Evolutionary conservation across 148 eudicot species (phyloP), one percentile per base, ranked within the genome.

Genomic region (Heliosperma pusillum): DNA sequence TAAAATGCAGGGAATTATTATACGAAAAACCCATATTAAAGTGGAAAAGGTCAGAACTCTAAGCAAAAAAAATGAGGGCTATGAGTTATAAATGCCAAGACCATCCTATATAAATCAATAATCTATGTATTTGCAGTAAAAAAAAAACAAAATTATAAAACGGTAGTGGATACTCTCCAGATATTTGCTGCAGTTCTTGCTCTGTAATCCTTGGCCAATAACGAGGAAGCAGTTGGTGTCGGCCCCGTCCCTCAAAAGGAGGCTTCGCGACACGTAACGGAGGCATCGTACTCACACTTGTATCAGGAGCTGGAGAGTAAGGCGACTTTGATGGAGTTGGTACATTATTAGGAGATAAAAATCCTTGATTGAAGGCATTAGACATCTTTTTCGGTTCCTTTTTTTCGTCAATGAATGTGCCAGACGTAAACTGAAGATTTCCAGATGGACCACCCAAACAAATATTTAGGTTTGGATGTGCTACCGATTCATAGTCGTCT

Each of bases 191-290:
- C 83, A 95, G 82, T 80, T 95, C 99, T 83, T 92, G 92, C 69
- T 95, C 99, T 10, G 99, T 95, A 74, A 95, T 92, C 82, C 97
- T 83, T 42, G 99, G 99, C 97, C 97, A 95, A 78, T 95, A 92
- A 78, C 99, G 96, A 77, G 97, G 96, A 88, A 95, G 99, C 83
- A 92, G 75, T 78, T 92, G 97, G 81, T 87, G 91, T 78, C 93
- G 92, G 61, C 91, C 85, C 66, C 97, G 83, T 73, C 96, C 97
- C 77, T 95, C 99, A 69, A 87, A 87, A 75, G 97, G 97, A 52
- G 92, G 97, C 78, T 96, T 86, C n/a, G 96, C 92, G 70, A 92
- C 89, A 68, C 99, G 97, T 68, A 87, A 68, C 59, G 84, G 90
- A 50, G 91, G 81, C 73, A 78, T 69, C 75, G 75, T 74, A 71